A percentile compares a stretch with the other conserved stretches of the same genome.
phyloP scores from a whole-genome alignment of 73 alveolate genomes.

The Paramecium octaurelia region DNA sequence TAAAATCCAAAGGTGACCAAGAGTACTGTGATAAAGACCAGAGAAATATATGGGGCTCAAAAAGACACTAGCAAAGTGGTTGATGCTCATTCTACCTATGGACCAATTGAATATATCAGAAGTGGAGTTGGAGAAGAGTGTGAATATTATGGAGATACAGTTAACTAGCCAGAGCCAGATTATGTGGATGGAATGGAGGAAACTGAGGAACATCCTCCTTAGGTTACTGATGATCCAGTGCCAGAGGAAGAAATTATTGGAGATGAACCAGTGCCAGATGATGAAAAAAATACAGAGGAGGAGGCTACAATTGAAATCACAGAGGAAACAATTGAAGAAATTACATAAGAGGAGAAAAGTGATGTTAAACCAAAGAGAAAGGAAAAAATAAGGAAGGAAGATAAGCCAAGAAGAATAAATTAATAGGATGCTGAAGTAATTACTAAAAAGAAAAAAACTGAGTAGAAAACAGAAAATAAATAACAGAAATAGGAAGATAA shows the following conservation, averaged over 20 bases:
- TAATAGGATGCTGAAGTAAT: neutral
- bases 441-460: neutral
- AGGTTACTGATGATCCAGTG: neutral
- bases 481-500: neutral
- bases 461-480: neutral
- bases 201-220: neutral
- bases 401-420: neutral
- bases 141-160: slow-evolving; percentile 10
- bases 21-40: neutral
- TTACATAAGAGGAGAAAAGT: neutral
- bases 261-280: neutral
- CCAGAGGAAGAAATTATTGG: neutral
- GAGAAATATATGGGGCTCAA: neutral
- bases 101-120: neutral
- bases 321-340: neutral
- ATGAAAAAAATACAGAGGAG: neutral
- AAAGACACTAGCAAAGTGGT: neutral
- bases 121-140: slow-evolving; percentile 8
- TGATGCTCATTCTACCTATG: neutral
- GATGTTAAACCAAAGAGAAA: neutral
- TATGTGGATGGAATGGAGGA: neutral
- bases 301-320: neutral
- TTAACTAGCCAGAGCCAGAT: neutral
- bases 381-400: neutral
- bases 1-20: neutral